phyloP scores from a whole-genome alignment of 2,329 filamentous ascomycete species.

The Aspergillus candidus region DNA sequence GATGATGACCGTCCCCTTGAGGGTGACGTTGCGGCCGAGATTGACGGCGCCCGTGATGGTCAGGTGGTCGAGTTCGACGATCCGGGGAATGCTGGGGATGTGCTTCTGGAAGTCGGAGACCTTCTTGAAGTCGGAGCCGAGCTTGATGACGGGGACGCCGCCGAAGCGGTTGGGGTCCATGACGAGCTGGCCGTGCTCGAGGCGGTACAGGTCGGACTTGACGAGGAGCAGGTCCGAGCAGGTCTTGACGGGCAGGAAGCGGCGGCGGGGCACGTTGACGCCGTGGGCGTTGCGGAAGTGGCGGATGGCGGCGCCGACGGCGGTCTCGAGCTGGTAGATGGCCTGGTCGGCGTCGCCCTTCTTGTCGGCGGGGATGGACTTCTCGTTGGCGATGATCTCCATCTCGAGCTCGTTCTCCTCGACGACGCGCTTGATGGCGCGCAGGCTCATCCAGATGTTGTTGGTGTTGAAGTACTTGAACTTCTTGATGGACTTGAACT shows the following conservation, averaged over 20 bases:
- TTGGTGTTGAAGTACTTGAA: slow-evolving; percentile 99
- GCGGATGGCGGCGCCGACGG: slow-evolving; percentile 94
- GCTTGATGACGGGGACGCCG: slow-evolving; percentile 95
- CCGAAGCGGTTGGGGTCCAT: slow-evolving; percentile 97
- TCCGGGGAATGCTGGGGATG: slow-evolving; percentile 46
- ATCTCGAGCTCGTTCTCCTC: slow-evolving; percentile 98
- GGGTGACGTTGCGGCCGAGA: slow-evolving; percentile 86
- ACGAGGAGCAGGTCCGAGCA: slow-evolving; percentile 99
- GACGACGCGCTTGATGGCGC: slow-evolving; percentile 96
- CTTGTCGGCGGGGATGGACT: slow-evolving; percentile 97
- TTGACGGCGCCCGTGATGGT: slow-evolving; percentile 98
- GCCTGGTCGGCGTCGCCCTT: slow-evolving; percentile 98
- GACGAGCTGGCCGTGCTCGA: slow-evolving; percentile 96
- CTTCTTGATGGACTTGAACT: slow-evolving; percentile 99
- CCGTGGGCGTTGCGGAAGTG: slow-evolving; percentile 98
- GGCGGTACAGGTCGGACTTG: slow-evolving; percentile 97
- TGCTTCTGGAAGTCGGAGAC: slow-evolving; percentile 66
- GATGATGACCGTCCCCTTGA: slow-evolving; percentile 98
- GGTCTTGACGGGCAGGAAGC: slow-evolving; percentile 99
- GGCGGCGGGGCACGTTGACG: slow-evolving; percentile 94
- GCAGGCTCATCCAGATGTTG: slow-evolving; percentile 99
- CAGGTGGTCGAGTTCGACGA: slow-evolving; percentile 60
- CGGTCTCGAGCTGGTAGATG: slow-evolving; percentile 97
- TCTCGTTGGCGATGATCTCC: slow-evolving; percentile 99
- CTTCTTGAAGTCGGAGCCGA: slow-evolving; percentile 99